Base-by-base conservation (phyloP, 495 filamentous ascomycete genomes). In the Hypoxylon rickii region DNA sequence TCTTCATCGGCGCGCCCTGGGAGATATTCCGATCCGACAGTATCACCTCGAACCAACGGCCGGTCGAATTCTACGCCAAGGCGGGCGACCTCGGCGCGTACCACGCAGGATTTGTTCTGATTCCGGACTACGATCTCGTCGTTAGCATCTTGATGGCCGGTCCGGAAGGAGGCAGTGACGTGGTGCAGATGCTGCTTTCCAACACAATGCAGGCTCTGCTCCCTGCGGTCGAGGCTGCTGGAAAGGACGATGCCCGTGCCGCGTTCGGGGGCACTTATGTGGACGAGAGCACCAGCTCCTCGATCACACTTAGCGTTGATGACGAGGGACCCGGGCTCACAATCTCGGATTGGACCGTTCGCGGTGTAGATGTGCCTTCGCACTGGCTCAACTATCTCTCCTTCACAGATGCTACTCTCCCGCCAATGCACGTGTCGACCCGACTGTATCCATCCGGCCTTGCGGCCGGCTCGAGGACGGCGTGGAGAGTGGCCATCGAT, bases 1-100 rank as follows among this genome's bases (percentile, higher is more conserved):
- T 67, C 16, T 72, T 73, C 6, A 66, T 85, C 36, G 83, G 83
- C 15, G 69, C 76, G 0, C 83, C 84, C 1, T 85, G 81, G 82
- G 84, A 86, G 44, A 84, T 73, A 56, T 45, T 53, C 29, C 58
- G 64, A 15, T 48, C 58, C 17, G 29, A 66, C 5, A 61, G 56
- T 22, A 39, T 68, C 36, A 71, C 68, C 13, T 24, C 32, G 5
- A 66, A 71, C 44, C 45, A 67, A 24, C 66, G 70, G 2, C 22
- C 68, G 0, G 63, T 76, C 15, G 76, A 83, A 20, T 47, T 83
- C 5, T 83, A 83, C 65, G 79, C 76, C 33, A 86, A 85, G 61
- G 70, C 69, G 21, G 83, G 82, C 0, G 71, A 76, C 37, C 58
- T 78, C 16, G 75, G 73, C 2, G 44, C 58, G 18, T 85, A 83